These are phyloP conservation scores for Stipa capillata DNA, from an alignment of 176 grass and related monocot species.

Conservation along the genomic window DNA sequence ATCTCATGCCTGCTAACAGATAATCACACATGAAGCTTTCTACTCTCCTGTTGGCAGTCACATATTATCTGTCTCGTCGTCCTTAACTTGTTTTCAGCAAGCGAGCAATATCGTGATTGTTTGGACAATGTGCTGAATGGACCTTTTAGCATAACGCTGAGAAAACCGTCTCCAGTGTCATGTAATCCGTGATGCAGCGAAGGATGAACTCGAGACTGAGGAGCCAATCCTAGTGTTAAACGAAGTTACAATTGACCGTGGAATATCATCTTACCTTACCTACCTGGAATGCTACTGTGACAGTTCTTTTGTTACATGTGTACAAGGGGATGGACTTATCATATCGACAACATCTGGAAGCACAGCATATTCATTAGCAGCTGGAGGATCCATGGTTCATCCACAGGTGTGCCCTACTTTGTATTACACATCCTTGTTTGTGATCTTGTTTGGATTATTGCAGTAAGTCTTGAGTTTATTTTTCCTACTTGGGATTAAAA, in stretches of 20 bases:
- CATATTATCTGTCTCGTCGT: neutral
- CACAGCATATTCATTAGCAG: constrained; percentile 91
- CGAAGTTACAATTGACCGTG: constrained; percentile 85
- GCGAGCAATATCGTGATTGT: constrained; percentile 66
- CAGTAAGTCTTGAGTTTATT: neutral
- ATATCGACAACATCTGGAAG: constrained; percentile 95
- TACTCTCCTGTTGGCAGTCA: neutral
- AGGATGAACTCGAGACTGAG: constrained; percentile 72
- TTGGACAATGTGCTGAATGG: constrained; percentile 69
- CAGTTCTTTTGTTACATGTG: constrained; percentile 87
- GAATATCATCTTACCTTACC: constrained; percentile 97
- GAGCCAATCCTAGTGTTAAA: constrained; percentile 86
- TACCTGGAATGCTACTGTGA: constrained; percentile 89
- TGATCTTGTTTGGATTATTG: neutral
- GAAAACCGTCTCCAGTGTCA: constrained; percentile 83
- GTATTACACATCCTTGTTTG: neutral
- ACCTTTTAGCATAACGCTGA: constrained; percentile 83
- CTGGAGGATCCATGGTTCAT: constrained; percentile 98
- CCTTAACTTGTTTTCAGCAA: constrained; percentile 61
- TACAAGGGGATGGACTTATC: constrained; percentile 94
- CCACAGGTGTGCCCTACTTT: constrained; percentile 52
- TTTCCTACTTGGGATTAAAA: neutral
- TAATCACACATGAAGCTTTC: neutral
- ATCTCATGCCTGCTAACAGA: neutral
- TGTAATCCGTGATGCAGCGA: constrained; percentile 80